Evolutionary conservation across 805 yeast genomes (phyloP), one percentile per base, ranked within the genome.

Genomic region (Metschnikowia peoriensis): DNA sequence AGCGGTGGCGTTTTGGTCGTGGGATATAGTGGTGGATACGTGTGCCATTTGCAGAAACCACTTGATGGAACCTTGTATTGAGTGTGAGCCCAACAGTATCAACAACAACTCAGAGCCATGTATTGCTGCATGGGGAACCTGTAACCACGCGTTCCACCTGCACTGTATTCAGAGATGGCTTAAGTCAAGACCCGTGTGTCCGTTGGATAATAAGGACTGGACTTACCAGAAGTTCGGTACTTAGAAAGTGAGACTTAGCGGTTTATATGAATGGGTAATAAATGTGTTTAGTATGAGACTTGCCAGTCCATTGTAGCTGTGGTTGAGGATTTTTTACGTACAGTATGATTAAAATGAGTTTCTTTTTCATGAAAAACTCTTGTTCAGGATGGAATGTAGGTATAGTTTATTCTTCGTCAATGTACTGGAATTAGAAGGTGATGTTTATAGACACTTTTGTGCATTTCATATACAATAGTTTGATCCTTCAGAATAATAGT

Each of bases 1-100:
- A 12, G 98, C 98, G 0, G 99, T 94, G 46, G 98, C 98, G n/a
- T 90, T 94, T 67, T 94, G 99, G 99, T 90, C 97, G 0, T 94
- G 99, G 99, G 82, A 90, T 71, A 88, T 90, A 55, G 93, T 85
- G 37, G 93, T 90, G 50, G 99, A 96, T 59, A 90, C 89, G 50
- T 94, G 99, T 77, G 98, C 99, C 39, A 94, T 94, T 67, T 94
- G 99, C 79, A 82, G 98, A 67, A 94, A 93, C 70, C 97, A 93
- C 71, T 80, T 94, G 60, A 94, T 94, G 99, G 99, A 94, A 65
- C 94, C 94, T 15, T 94, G 99, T 68, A 88, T 94, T 59, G 98
- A 92, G 68, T 94, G 99, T 68, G 97, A 90, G 68, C 96, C 96
- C 28, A 85, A 85, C 65, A 84, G 83, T 44, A 82, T 83, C 68